Evolutionary conservation across 345 rosid species (phyloP).

Genomic region (Abelmoschus esculentus): DNA sequence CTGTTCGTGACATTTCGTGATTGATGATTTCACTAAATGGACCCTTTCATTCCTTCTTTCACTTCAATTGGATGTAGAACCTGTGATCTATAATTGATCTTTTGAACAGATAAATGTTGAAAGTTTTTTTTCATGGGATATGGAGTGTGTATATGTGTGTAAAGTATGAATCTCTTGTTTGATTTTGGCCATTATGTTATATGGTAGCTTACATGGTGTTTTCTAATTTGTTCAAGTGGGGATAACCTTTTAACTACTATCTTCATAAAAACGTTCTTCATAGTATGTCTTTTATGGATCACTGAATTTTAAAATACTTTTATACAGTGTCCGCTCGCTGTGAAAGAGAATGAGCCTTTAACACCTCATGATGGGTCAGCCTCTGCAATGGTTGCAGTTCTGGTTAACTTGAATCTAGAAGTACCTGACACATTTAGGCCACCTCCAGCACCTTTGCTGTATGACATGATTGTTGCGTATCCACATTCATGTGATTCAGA

Average conservation of each 20-base stretch:
- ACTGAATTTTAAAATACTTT: slow-evolving; percentile 10
- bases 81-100: neutral
- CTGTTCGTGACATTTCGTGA: neutral
- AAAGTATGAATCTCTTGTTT: neutral
- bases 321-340: slow-evolving; percentile 52
- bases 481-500: slow-evolving; percentile 33
- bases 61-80: neutral
- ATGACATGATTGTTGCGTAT: slow-evolving; percentile 45
- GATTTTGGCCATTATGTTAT: neutral
- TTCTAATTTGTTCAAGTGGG: slow-evolving; percentile 6
- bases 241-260: neutral
- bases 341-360: slow-evolving; percentile 41
- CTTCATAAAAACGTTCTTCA: neutral
- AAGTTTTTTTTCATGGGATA: neutral
- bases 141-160: neutral
- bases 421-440: slow-evolving; percentile 50
- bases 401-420: slow-evolving; percentile 52
- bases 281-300: neutral
- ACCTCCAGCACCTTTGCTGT: slow-evolving; percentile 30
- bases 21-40: neutral
- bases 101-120: neutral
- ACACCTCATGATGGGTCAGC: slow-evolving; percentile 36
- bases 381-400: slow-evolving; percentile 40
- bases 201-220: neutral
- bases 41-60: neutral